These are phyloP conservation scores for Biscogniauxia mediterranea DNA, from an alignment of 2,329 filamentous ascomycete genomes.

Conservation along the genomic window DNA sequence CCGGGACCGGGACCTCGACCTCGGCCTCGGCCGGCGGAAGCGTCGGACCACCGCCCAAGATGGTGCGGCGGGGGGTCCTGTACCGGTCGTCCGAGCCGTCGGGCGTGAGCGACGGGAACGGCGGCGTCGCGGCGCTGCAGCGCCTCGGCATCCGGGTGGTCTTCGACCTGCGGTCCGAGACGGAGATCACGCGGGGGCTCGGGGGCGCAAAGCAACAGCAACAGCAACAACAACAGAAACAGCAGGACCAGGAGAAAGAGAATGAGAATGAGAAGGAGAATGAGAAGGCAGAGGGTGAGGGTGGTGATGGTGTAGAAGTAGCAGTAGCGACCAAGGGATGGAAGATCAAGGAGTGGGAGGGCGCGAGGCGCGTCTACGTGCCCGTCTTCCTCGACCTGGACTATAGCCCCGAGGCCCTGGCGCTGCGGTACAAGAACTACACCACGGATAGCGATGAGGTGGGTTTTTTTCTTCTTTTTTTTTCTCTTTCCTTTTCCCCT, in stretches of 20 bases:
- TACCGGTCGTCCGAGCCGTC: constrained; percentile 70
- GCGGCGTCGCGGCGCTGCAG: constrained; percentile 51
- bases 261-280: background rate
- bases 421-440: constrained; percentile 56
- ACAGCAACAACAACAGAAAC: too few species aligned
- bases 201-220: too few species aligned
- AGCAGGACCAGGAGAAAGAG: background rate
- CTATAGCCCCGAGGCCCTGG: constrained; percentile 56
- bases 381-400: constrained; percentile 60
- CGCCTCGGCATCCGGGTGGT: constrained; percentile 56
- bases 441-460: constrained; percentile 32
- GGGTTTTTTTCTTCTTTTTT: constrained; percentile 7
- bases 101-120: constrained; percentile 49
- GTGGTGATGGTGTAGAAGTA: too few species aligned
- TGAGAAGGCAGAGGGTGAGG: constrained; percentile 32
- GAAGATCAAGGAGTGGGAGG: constrained; percentile 46
- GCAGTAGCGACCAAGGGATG: constrained; percentile 37
- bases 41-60: too few species aligned
- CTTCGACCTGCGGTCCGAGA: constrained; percentile 32
- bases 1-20: too few species aligned
- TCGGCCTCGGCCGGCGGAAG: too few species aligned
- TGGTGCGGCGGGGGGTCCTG: constrained; percentile 52
- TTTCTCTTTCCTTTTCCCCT: background rate
- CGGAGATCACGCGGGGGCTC: constrained; percentile 51
- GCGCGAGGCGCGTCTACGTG: constrained; percentile 53